Evolutionary conservation across 106 monocot genomes (phyloP).

Genomic region (Xerophyta viscosa): DNA sequence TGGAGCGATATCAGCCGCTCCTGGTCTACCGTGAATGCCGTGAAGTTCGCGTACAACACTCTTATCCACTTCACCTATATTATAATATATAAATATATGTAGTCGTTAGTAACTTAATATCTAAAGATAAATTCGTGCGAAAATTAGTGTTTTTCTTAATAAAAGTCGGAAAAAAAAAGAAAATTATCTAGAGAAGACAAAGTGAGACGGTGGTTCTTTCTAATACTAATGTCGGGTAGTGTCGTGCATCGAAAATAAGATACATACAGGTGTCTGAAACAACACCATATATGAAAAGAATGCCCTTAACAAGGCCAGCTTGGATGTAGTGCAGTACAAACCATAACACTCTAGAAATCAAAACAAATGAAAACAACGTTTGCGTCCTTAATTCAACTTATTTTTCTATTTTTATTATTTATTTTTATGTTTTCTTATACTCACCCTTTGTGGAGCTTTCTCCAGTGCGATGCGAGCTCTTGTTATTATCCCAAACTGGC

Average conservation of each 20-base stretch:
- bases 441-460: constrained; percentile 59
- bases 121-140: not conserved
- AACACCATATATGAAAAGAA: not conserved
- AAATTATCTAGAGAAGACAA: too few species aligned
- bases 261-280: not conserved
- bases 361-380: not conserved
- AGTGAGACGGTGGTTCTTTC: too few species aligned
- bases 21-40: constrained; percentile 58
- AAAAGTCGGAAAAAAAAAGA: too few species aligned
- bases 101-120: not conserved
- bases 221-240: too few species aligned
- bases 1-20: constrained; percentile 68
- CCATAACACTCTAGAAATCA: too few species aligned
- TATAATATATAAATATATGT: too few species aligned
- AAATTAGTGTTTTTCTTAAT: not conserved
- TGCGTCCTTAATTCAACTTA: too few species aligned
- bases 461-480: constrained; percentile 80
- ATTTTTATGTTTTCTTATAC: too few species aligned
- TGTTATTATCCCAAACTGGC: constrained; percentile 91
- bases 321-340: constrained; percentile 7
- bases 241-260: too few species aligned
- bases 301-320: too few species aligned
- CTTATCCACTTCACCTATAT: constrained; percentile 71
- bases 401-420: too few species aligned
- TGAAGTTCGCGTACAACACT: constrained; percentile 63